Base-by-base conservation (phyloP, 1,284 basidiomycete species). In the Irpex rosettiformis region DNA sequence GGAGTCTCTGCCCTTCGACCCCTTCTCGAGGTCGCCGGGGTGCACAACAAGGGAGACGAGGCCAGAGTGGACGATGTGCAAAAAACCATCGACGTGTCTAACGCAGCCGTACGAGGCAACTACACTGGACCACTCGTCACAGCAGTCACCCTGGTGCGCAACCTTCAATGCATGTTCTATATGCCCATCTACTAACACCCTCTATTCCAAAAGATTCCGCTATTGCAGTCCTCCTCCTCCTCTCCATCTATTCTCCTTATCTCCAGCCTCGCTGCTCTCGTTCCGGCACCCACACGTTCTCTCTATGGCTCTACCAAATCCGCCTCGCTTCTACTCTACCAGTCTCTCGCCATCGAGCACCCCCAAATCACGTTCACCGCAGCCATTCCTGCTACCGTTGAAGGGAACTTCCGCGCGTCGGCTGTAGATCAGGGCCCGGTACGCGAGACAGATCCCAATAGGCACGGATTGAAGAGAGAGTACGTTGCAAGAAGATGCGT, bases 221-320 rank as follows among this genome's bases (percentile, higher is more conserved):
- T 94, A 3, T 82, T 97, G 22, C 78, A 84, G 18, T 74, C 78
- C 18, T 84, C 86, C 0, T 96, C 93, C 0, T 60, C 66, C 0
- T 79, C 83, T 0, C 94, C 95, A 0, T 85, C 90, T 0, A 79
- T 96, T 43, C 83, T 91, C 40, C 83, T 95, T 55, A 75, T 96
- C 40, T 93, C 92, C 7, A 93, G 89, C 5, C 78, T 91, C 3
- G 94, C 89, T 2, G 86, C 92, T 0, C 78, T 90, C 6, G 83
- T 95, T 25, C 91, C 94, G 0, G 86, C 94, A 0, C 95, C 95
- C 0, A 94, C 92, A 0, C 87, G 95, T 16, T 78, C 90, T 0
- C 74, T 98, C 27, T 98, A 98, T 71, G 85, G 84, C 0, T 86
- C 93, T 0, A 92, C 91, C 3, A 98, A 98, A 72, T 79, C 89